phyloP scores from a whole-genome alignment of 208 protist species.

The Jaenimonas drosophilae region DNA sequence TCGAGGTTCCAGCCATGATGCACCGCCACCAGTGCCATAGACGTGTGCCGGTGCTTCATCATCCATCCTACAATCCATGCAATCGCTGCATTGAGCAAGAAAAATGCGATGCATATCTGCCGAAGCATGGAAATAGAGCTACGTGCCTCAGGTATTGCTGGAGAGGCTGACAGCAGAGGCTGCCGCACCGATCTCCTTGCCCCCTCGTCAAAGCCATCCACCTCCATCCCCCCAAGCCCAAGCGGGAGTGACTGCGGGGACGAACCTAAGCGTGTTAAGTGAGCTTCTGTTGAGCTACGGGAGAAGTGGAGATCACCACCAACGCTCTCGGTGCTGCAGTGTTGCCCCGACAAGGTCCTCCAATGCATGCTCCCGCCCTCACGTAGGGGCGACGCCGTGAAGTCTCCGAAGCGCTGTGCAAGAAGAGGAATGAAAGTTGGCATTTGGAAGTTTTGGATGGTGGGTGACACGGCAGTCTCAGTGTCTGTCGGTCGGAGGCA shows the following conservation, averaged over 20 bases:
- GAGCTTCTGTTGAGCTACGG: too few species aligned
- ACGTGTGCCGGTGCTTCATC: conserved; percentile 13
- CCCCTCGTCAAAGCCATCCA: not conserved
- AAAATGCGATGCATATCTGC: conserved; percentile 13
- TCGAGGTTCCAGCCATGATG: conserved; percentile 13
- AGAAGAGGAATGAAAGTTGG: too few species aligned
- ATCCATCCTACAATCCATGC: conserved; percentile 18
- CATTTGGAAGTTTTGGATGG: too few species aligned
- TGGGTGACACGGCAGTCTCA: too few species aligned
- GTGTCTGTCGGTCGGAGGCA: too few species aligned
- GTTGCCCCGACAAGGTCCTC: too few species aligned
- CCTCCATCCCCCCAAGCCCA: not conserved
- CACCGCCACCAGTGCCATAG: conserved; percentile 11
- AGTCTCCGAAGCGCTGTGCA: too few species aligned
- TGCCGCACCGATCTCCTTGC: not conserved
- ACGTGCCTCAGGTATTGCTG: not conserved
- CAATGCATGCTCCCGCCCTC: too few species aligned
- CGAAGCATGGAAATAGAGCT: not conserved
- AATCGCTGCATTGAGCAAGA: conserved; percentile 12
- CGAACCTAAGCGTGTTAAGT: not conserved
- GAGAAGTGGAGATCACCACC: too few species aligned
- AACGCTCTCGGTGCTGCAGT: too few species aligned
- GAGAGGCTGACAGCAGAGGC: not conserved
- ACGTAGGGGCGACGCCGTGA: too few species aligned
- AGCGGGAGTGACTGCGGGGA: not conserved